A percentile compares a stretch with the other conserved stretches of the same genome.
Evolutionary conservation across 495 filamentous ascomycete species (phyloP).

Genomic region (Thozetella sp.): DNA sequence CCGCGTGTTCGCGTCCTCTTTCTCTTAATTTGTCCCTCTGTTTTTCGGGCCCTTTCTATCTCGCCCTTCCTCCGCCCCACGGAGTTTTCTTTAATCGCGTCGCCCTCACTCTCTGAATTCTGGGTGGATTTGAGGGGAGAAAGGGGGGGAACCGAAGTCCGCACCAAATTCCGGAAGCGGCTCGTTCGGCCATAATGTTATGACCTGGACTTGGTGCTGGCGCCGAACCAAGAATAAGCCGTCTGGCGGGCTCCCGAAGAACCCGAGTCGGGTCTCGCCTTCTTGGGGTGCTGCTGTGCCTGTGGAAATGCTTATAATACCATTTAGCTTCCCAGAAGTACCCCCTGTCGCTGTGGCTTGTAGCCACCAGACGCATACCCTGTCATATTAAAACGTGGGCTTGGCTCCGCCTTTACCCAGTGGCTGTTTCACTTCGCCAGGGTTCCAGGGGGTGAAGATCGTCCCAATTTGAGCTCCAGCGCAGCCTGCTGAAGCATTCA

Average conservation of each 20-base stretch:
- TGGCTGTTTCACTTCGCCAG: slow-evolving; percentile 30
- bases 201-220: neutral
- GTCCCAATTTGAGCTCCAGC: slow-evolving; percentile 27
- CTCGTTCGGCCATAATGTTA: neutral
- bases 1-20: neutral
- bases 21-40: too few relatives aligned
- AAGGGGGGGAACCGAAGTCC: too few relatives aligned
- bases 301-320: too few relatives aligned
- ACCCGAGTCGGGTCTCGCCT: too few relatives aligned
- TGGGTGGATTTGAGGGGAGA: too few relatives aligned
- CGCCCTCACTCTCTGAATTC: too few relatives aligned
- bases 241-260: neutral
- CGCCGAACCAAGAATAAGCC: too few relatives aligned
- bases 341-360: neutral
- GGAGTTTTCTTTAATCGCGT: too few relatives aligned
- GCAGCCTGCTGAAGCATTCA: slow-evolving; percentile 19
- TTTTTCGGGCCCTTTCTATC: too few relatives aligned
- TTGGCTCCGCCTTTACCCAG: slow-evolving; percentile 24
- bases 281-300: too few relatives aligned
- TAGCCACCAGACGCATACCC: slow-evolving; percentile 8
- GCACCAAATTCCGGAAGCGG: neutral
- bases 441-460: slow-evolving; percentile 24
- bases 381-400: slow-evolving; percentile 22
- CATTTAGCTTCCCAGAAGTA: too few relatives aligned
- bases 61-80: too few relatives aligned